A percentile compares a stretch with the other conserved stretches of the same genome.
Evolutionary conservation across 2,329 filamentous ascomycete genomes (phyloP).

Genomic region (Pseudogymnoascus sp.): DNA sequence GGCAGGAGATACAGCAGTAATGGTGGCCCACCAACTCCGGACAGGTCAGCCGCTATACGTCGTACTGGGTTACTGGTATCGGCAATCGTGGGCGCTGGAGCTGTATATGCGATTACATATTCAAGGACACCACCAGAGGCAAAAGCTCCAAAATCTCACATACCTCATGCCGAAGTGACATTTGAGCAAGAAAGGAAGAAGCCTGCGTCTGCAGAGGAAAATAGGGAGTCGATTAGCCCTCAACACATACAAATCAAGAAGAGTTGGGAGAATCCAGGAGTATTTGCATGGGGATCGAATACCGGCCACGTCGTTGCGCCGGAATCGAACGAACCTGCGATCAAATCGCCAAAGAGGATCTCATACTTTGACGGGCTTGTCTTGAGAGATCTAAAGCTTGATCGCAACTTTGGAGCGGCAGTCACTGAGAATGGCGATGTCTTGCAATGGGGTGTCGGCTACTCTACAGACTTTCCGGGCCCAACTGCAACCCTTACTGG

Average conservation of each 20-base stretch:
- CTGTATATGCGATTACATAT: conserved; percentile 22
- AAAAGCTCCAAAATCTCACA: conserved; percentile 16
- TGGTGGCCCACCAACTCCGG: neutral
- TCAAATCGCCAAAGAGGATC: conserved; percentile 76
- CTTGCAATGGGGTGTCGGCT: conserved; percentile 83
- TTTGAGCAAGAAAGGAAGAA: conserved; percentile 60
- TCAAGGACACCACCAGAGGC: conserved; percentile 24
- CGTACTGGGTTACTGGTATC: conserved; percentile 19
- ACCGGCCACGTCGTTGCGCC: conserved; percentile 77
- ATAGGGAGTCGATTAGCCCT: conserved; percentile 68
- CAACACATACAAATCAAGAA: conserved; percentile 83
- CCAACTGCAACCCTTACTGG: conserved; percentile 70
- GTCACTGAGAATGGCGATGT: conserved; percentile 82
- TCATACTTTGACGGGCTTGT: conserved; percentile 76
- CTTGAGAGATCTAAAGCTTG: conserved; percentile 79
- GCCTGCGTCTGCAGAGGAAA: conserved; percentile 59
- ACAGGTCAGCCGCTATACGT: conserved; percentile 6
- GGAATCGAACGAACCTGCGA: conserved; percentile 63
- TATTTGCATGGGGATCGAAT: conserved; percentile 93
- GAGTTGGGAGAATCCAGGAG: conserved; percentile 74
- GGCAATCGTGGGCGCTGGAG: conserved; percentile 19
- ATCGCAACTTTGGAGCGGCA: conserved; percentile 73
- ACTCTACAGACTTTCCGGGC: conserved; percentile 52
- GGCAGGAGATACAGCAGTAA: neutral
- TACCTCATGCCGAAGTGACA: conserved; percentile 45